Conservation (phyloP, 2,329 filamentous ascomycete species). For the Colletotrichum limetticola region DNA sequence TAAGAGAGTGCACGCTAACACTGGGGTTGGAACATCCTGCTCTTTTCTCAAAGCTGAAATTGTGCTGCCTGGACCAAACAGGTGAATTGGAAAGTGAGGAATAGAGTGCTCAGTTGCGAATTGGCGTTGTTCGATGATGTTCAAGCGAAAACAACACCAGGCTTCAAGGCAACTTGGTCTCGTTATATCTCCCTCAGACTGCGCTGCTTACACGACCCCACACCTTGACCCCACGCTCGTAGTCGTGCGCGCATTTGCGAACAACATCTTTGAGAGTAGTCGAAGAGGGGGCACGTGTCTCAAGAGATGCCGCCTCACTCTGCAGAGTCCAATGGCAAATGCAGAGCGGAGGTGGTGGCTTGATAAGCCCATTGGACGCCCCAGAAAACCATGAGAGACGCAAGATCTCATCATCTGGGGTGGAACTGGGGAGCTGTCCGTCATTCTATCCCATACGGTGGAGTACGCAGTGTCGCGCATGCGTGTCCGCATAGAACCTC, state of each 20-base stretch:
- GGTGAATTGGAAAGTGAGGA: not conserved
- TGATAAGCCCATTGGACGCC: constrained; percentile 13
- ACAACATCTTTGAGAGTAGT: not conserved
- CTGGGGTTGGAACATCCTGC: constrained; percentile 17
- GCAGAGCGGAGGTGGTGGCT: not conserved
- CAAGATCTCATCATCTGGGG: constrained; percentile 20
- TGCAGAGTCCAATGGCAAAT: not conserved
- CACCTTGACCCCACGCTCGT: not conserved
- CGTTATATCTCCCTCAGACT: not conserved
- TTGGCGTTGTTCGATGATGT: not conserved
- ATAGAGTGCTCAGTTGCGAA: not conserved
- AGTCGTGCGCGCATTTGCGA: constrained; percentile 26
- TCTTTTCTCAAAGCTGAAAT: constrained; percentile 1
- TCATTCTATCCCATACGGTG: constrained; percentile 22
- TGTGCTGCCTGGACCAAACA: not conserved
- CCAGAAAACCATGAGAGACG: not conserved
- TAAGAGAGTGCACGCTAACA: constrained; percentile 15
- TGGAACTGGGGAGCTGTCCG: constrained; percentile 11
- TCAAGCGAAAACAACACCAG: not conserved
- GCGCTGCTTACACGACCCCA: not conserved
- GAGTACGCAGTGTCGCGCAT: constrained; percentile 30
- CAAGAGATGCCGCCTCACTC: constrained; percentile 7
- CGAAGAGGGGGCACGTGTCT: not conserved
- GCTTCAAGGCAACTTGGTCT: not conserved
- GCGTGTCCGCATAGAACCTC: not conserved